Percentiles rank a stretch among this genome's conserved stretches.
Conservation (phyloP, 345 rosid genomes). For the Carallia brachiata region DNA sequence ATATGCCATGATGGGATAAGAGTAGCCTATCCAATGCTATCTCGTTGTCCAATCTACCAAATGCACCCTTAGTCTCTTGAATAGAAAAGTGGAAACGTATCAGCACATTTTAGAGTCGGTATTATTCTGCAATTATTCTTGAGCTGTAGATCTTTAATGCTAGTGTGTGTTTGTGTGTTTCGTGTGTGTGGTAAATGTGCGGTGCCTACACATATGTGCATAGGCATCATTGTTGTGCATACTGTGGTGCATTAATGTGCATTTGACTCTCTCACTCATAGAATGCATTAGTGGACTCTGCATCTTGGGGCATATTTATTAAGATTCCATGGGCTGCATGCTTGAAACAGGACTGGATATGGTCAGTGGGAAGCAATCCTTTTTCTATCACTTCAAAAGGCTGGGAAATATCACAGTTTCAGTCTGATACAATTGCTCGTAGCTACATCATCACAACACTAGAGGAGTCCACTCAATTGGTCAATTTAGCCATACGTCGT, state of each 20-base stretch:
- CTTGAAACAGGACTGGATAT: slow-evolving; percentile 74
- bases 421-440: slow-evolving; percentile 85
- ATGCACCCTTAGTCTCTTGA: too few species aligned
- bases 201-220: too few species aligned
- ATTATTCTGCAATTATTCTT: too few species aligned
- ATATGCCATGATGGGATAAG: too few species aligned
- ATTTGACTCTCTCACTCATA: not conserved
- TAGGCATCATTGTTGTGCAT: not conserved
- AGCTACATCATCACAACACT: slow-evolving; percentile 86
- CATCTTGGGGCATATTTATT: not conserved
- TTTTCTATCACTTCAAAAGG: slow-evolving; percentile 84
- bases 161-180: too few species aligned
- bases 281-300: not conserved
- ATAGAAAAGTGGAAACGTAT: too few species aligned
- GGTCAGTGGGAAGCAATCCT: slow-evolving; percentile 97
- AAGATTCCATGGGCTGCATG: not conserved
- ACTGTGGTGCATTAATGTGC: not conserved
- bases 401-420: slow-evolving; percentile 84
- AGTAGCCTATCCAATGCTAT: too few species aligned
- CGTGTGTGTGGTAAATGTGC: too few species aligned
- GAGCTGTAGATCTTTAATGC: too few species aligned
- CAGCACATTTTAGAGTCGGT: too few species aligned
- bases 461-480: slow-evolving; percentile 80
- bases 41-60: too few species aligned
- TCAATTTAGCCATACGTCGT: slow-evolving; percentile 79